Conservation (phyloP, 768 basidiomycete genomes). For the Rubroboletus pulcherrimus region DNA sequence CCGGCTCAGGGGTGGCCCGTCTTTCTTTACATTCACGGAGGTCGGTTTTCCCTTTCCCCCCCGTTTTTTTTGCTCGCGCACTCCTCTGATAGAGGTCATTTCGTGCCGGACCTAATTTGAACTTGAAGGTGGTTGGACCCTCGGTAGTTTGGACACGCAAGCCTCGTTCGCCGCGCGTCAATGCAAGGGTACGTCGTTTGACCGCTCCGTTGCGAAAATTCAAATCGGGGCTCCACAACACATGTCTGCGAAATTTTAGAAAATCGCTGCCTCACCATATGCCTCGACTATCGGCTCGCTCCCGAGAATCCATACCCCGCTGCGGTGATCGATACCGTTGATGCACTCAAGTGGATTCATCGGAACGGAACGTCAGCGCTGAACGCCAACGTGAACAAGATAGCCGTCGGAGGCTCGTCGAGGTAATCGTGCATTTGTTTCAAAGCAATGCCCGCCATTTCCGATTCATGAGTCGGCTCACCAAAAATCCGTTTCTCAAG, state of each 20-base stretch:
- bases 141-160: conserved; percentile 58
- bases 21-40: conserved; percentile 71
- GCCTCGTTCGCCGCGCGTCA: conserved; percentile 46
- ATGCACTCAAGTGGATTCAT: conserved; percentile 60
- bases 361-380: conserved; percentile 44
- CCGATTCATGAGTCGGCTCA: too few relatives aligned
- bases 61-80: too few relatives aligned
- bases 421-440: conserved; percentile 33
- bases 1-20: conserved; percentile 63
- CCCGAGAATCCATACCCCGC: conserved; percentile 71
- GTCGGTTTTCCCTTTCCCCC: conserved; percentile 36
- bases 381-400: conserved; percentile 44
- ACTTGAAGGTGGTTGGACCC: conserved; percentile 67
- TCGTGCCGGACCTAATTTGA: background rate
- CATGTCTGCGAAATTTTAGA: conserved; percentile 21
- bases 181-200: conserved; percentile 16
- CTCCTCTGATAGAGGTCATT: background rate
- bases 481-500: conserved; percentile 28
- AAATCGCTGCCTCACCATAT: conserved; percentile 58
- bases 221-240: too few relatives aligned
- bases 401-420: conserved; percentile 71
- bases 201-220: background rate
- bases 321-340: conserved; percentile 68
- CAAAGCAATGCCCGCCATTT: too few relatives aligned
- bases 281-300: conserved; percentile 69